Evolutionary conservation across 2,329 filamentous ascomycete genomes (phyloP), one percentile per base, ranked within the genome.

Genomic region (Thielaviopsis euricoi): DNA sequence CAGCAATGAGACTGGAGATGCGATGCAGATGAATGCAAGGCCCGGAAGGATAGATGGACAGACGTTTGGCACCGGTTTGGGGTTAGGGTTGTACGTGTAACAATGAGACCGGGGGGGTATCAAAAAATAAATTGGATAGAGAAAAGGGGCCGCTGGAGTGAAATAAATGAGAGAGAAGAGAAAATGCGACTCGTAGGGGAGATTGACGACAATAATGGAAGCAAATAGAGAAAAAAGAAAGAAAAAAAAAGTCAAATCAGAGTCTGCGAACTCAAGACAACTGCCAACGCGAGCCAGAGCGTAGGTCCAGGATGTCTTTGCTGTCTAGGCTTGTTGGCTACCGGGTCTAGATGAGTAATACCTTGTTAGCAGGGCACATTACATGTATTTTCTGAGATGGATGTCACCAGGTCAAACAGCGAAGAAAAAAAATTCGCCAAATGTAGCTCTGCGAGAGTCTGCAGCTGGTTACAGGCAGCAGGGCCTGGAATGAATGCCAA

Each of bases 51-150:
- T 19, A 19, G 22, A 43, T 43, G 37, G 29, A 29, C 17, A 29
- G 57, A 58, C 53, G 57, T 58, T 51, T 13, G 1, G 48, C 0
- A 1, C 10, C 9, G 9, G 22, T 22, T 58, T 55, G 21, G 52
- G 57, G 57, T 52, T 58, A 53, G 51, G 56, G 56, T 52, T 55
- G 19, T 5, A 21, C 15, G 46, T 54, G 29, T 55, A 51, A 54
- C 57, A 54, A 25, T 19, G 15, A 37, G 6, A 29, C 22, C 25
- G n/a, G 21, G 12, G 22, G 51, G 10, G 40, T 50, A 25, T 25
- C 17, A 22, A 25, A 29, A 50, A 26, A 33, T 51, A 54, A 40
- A 48, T 15, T 17, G 19, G n/a, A 49, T n/a, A 53, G 17, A 37
- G 22, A 37, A 53, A 29, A 37, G 33, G 22, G 15, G 37, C 37